Base-by-base conservation (phyloP, 805 yeast species). In the Candida gorgasii region DNA sequence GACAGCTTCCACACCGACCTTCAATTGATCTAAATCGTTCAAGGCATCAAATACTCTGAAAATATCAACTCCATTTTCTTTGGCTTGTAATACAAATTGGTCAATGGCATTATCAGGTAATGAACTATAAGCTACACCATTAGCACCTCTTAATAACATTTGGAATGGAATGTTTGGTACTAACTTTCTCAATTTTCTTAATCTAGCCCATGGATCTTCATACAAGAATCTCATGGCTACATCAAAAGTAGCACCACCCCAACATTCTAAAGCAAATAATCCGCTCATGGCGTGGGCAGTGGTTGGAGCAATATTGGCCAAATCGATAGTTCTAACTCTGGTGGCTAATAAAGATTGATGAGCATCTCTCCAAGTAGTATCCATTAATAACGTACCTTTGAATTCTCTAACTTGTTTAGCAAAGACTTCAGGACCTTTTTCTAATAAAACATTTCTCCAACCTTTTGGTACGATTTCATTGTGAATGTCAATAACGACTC, bases 211-310 rank as follows among this genome's bases (percentile, higher is more conserved):
- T 52, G 99, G 99, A 65, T 90, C 97, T 75, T 93, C 99, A 67
- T 92, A 89, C 59, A 93, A 76, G 79, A 93, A 93, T 69, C 99
- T 82, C 98, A 93, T 90, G 42, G 96, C 86, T 42, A 93, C 99
- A 62, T 93, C 99, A 58, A 93, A 93, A 28, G 99, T 93, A 42
- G 99, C 99, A 70, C 99, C 99, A 72, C 99, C 99, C 99, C 99
- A 93, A 75, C 99, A 93, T 72, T 93, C 99, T 42, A 93, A 74
- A 14, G 99, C 93, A 65, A 89, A 93, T 3, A 96, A 95, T 50
- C 92, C 90, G 51, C 84, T 68, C 55, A 89, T 71, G 15, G 96
- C 98, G 59, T 86, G 84, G 3, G 97, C 87, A 23, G 99, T 93
- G 44, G 95, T 80, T 46, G 89, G 90, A 16, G 99, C 99, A 72